These are phyloP conservation scores for Blastobotrys buckinghamii DNA, from an alignment of 1,139 yeast species.

Conservation along the genomic window DNA sequence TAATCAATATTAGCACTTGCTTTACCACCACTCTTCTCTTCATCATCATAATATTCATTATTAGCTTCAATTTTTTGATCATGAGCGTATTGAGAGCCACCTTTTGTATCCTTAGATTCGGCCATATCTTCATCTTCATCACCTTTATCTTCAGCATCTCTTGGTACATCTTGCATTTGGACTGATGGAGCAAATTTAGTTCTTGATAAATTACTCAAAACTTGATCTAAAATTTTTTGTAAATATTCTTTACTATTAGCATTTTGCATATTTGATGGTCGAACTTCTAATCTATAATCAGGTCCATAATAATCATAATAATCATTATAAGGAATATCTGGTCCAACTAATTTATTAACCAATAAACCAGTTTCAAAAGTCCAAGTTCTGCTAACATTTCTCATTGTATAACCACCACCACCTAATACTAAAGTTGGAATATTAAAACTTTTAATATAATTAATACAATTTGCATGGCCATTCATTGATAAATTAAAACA, in stretches of 20 bases:
- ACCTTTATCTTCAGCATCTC: conserved; percentile 76
- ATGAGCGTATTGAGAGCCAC: conserved; percentile 82
- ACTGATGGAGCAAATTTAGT: conserved; percentile 95
- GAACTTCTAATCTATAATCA: conserved; percentile 74
- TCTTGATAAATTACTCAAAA: conserved; percentile 71
- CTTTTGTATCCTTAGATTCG: conserved; percentile 83
- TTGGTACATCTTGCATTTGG: conserved; percentile 85
- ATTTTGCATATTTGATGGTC: conserved; percentile 95
- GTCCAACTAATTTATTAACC: conserved; percentile 70
- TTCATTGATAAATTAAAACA: conserved; percentile 87
- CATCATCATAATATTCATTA: conserved; percentile 37
- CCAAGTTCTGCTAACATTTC: conserved; percentile 96
- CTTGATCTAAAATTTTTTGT: conserved; percentile 74
- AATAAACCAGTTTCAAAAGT: conserved; percentile 87
- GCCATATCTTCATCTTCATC: conserved; percentile 55
- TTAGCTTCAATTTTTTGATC: conserved; percentile 51
- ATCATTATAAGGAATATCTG: conserved; percentile 90
- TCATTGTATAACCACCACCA: conserved; percentile 97
- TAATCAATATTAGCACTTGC: conserved; percentile 16
- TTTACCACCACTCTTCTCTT: conserved; percentile 31
- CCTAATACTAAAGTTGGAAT: conserved; percentile 90
- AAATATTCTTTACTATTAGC: conserved; percentile 92
- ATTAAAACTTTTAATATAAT: conserved; percentile 79
- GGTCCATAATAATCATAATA: conserved; percentile 97
- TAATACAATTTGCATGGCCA: conserved; percentile 95